phyloP scores from a whole-genome alignment of 2,329 filamentous ascomycete species.

The Erysiphe pulchra region DNA sequence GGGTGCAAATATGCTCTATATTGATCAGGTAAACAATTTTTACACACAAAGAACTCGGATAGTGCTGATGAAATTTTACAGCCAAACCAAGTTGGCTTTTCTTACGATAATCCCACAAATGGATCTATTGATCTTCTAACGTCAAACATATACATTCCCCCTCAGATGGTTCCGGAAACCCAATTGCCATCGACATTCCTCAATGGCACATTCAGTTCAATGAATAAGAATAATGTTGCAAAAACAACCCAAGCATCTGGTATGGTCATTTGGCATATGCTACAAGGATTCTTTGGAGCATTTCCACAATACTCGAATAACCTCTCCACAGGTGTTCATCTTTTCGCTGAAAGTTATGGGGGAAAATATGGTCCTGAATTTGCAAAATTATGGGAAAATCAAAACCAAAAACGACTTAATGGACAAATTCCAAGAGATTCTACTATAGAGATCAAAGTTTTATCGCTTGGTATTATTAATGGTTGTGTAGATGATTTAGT shows the following conservation, averaged over 20 bases:
- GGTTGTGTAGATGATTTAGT: slow-evolving; percentile 40
- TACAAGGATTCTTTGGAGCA: slow-evolving; percentile 30
- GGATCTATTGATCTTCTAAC: slow-evolving; percentile 26
- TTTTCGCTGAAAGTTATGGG: slow-evolving; percentile 45
- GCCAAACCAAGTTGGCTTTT: slow-evolving; percentile 45
- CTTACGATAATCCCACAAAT: slow-evolving; percentile 37
- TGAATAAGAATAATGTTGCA: slow-evolving; percentile 18
- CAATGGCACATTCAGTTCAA: slow-evolving; percentile 40
- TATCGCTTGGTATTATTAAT: slow-evolving; percentile 43
- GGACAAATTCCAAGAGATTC: slow-evolving; percentile 22
- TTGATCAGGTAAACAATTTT: slow-evolving; percentile 20
- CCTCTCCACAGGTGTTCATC: slow-evolving; percentile 27
- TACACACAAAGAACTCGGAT: too few relatives aligned
- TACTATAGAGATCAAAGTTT: slow-evolving; percentile 32
- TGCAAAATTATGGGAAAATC: slow-evolving; percentile 28
- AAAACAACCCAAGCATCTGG: slow-evolving; percentile 26
- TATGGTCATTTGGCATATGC: slow-evolving; percentile 30
- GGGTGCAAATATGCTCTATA: slow-evolving; percentile 26
- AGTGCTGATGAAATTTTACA: slow-evolving; percentile 15
- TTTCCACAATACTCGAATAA: slow-evolving; percentile 32
- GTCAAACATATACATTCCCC: slow-evolving; percentile 16
- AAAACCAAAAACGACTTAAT: slow-evolving; percentile 30
- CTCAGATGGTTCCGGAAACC: slow-evolving; percentile 11
- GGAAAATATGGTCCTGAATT: slow-evolving; percentile 45
- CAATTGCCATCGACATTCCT: slow-evolving; percentile 16